Conservation (phyloP, 225 moss, liverwort and hornwort species). For the Anthoceros angustus region DNA sequence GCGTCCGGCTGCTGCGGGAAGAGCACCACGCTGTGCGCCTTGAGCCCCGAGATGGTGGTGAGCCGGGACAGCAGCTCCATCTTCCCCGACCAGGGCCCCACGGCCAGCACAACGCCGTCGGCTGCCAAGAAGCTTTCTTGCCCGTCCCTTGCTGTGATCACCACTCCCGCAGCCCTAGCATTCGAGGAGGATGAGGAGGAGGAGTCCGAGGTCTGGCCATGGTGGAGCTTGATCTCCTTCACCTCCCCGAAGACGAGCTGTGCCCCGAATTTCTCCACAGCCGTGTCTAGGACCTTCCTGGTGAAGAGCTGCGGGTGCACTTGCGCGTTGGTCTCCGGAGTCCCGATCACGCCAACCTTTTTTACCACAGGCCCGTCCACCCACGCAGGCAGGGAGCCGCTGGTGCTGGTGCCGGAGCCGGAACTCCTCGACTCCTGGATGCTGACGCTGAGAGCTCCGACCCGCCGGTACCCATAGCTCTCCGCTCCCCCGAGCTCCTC, state of each 20-base stretch:
- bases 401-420: background rate
- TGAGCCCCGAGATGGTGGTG: slow-evolving; percentile 60
- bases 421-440: slow-evolving; percentile 40
- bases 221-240: slow-evolving; percentile 54
- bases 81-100: slow-evolving; percentile 91
- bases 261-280: slow-evolving; percentile 45
- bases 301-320: slow-evolving; percentile 89
- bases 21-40: slow-evolving; percentile 80
- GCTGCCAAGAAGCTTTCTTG: slow-evolving; percentile 25
- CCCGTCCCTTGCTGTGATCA: slow-evolving; percentile 54
- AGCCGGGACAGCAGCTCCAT: slow-evolving; percentile 55
- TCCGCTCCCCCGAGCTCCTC: slow-evolving; percentile 46
- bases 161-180: slow-evolving; percentile 18
- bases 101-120: slow-evolving; percentile 72
- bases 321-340: slow-evolving; percentile 58
- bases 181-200: slow-evolving; percentile 7
- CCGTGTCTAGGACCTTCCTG: slow-evolving; percentile 40
- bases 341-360: slow-evolving; percentile 31
- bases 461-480: slow-evolving; percentile 64
- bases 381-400: slow-evolving; percentile 26
- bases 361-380: slow-evolving; percentile 40
- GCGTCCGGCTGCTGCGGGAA: slow-evolving; percentile 38
- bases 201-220: background rate
- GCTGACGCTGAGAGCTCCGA: slow-evolving; percentile 49
- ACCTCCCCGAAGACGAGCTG: slow-evolving; percentile 55